These are phyloP conservation scores for Panellus pusillus DNA, from an alignment of 768 basidiomycete genomes.

Conservation along the genomic window DNA sequence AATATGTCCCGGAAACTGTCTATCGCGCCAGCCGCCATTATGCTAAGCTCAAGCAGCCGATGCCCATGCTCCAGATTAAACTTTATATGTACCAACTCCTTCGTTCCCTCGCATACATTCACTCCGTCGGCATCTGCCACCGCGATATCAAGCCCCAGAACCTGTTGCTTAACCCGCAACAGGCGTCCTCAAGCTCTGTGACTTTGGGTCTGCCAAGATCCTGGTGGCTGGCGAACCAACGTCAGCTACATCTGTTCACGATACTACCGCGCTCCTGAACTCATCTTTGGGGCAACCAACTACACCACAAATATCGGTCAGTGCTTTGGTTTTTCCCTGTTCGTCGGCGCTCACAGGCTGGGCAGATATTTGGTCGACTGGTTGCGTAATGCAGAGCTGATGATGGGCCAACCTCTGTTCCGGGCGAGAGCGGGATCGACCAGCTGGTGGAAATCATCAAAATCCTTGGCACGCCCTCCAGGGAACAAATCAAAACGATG, in stretches of 20 bases:
- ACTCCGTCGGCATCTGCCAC: constrained; percentile 99
- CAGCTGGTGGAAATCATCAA: constrained; percentile 99
- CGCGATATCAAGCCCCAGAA: constrained; percentile 99
- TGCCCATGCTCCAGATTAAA: constrained; percentile 99
- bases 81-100: constrained; percentile 99
- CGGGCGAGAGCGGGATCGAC: constrained; percentile 98
- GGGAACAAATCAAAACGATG: constrained; percentile 99
- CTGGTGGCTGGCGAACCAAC: constrained; percentile 95
- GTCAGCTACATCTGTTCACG: constrained; percentile 99
- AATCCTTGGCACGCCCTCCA: constrained; percentile 95
- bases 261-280: constrained; percentile 98
- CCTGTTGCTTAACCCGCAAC: constrained; percentile 92
- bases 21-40: constrained; percentile 99
- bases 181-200: constrained; percentile 95
- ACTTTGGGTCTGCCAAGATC: constrained; percentile 99
- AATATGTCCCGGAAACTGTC: constrained; percentile 99
- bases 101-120: constrained; percentile 98
- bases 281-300: constrained; percentile 99
- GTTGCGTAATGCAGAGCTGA: constrained; percentile 99
- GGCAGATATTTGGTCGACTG: constrained; percentile 98
- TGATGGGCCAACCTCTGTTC: constrained; percentile 98
- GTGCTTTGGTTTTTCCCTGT: constrained; percentile 28
- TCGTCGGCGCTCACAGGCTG: constrained; percentile 4
- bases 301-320: constrained; percentile 98
- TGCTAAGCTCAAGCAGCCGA: constrained; percentile 98